Percentiles rank a stretch among this genome's conserved stretches.
These are phyloP conservation scores for Melaleuca quinquenervia DNA, from an alignment of 345 rosid species.

Conservation along the genomic window DNA sequence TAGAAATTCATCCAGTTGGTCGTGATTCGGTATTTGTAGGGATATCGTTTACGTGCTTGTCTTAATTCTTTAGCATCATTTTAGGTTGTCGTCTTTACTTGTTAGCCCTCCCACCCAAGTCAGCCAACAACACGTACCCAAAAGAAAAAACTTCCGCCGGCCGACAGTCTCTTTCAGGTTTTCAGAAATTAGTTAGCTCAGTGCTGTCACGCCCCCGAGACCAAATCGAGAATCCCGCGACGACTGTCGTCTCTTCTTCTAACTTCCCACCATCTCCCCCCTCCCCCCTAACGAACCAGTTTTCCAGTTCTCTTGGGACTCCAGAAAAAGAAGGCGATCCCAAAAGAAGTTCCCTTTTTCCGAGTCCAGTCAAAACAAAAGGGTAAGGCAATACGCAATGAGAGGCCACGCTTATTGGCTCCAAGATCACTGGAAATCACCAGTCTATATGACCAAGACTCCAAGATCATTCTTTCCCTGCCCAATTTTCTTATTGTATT, in stretches of 20 bases:
- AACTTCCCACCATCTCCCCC: not conserved
- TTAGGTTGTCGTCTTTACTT: not conserved
- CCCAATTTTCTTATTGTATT: not conserved
- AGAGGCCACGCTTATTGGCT: not conserved
- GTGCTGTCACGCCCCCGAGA: not conserved
- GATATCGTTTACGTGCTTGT: not conserved
- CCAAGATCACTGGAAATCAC: not conserved
- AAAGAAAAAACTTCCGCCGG: not conserved
- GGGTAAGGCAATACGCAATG: not conserved
- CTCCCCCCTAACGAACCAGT: not conserved
- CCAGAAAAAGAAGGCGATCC: not conserved
- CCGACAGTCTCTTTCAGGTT: not conserved
- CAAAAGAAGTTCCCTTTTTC: not conserved
- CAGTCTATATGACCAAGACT: not conserved
- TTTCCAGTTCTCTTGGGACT: not conserved
- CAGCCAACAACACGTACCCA: not conserved
- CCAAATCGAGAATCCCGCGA: not conserved
- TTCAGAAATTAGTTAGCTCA: not conserved
- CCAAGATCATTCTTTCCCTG: not conserved
- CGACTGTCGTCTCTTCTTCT: not conserved
- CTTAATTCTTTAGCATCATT: not conserved
- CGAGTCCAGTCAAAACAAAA: not conserved
- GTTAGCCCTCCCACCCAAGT: not conserved
- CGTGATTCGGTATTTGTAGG: not conserved
- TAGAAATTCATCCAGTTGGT: not conserved